These are phyloP conservation scores for Lunasporangiospora selenospora DNA, from an alignment of 192 early-diverging fungal genomes.

Conservation along the genomic window DNA sequence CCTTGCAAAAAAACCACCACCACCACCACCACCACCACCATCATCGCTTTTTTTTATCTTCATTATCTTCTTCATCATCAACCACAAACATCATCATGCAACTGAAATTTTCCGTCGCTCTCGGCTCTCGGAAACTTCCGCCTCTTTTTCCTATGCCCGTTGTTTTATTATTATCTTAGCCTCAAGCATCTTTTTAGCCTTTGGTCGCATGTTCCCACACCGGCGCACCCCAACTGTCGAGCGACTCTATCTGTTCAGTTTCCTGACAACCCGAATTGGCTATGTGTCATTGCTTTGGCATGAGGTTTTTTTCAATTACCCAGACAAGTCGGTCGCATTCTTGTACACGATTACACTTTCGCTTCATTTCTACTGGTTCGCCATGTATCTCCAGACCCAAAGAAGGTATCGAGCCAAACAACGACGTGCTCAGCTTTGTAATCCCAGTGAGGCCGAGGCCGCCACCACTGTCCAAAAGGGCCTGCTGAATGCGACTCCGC, in stretches of 20 bases:
- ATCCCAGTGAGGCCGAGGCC: too few relatives aligned
- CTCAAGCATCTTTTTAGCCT: constrained; percentile 43
- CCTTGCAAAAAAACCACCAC: too few relatives aligned
- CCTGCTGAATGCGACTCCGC: too few relatives aligned
- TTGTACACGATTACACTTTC: constrained; percentile 35
- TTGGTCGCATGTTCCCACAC: constrained; percentile 39
- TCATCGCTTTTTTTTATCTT: too few relatives aligned
- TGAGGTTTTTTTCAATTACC: constrained; percentile 43
- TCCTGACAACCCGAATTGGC: constrained; percentile 15
- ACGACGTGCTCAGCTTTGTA: constrained; percentile 12
- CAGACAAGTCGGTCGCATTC: constrained; percentile 39
- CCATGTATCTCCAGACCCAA: constrained; percentile 31
- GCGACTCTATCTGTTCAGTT: constrained; percentile 19
- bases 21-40: background rate
- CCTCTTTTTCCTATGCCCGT: background rate
- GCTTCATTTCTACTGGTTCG: constrained; percentile 41
- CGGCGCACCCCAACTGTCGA: constrained; percentile 27
- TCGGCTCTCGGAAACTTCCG: background rate
- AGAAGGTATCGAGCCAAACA: constrained; percentile 12
- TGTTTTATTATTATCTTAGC: constrained; percentile 1
- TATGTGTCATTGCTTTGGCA: constrained; percentile 44
- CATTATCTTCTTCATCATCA: too few relatives aligned
- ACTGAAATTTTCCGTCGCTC: too few relatives aligned
- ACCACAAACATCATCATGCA: background rate
- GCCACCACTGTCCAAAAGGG: too few relatives aligned